These are phyloP conservation scores for Xerocomellus amylosporus DNA, from an alignment of 768 basidiomycete genomes.

Conservation along the genomic window DNA sequence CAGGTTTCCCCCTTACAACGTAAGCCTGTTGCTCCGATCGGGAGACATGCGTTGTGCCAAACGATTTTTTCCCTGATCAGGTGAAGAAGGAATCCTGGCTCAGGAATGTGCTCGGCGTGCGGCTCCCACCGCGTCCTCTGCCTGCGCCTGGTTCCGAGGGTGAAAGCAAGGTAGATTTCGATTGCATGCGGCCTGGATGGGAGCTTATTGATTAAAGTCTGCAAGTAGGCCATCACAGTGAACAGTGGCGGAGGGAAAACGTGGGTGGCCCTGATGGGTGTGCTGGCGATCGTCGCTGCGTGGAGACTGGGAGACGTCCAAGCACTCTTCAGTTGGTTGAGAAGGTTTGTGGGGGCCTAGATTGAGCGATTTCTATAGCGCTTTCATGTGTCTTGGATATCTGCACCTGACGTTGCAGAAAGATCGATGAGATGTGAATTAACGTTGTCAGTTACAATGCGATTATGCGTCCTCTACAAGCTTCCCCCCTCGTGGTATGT, in stretches of 20 bases:
- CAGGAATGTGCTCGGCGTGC: slow-evolving; percentile 7
- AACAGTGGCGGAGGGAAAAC: neutral
- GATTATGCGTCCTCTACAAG: neutral
- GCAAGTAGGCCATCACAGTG: neutral
- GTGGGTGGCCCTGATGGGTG: slow-evolving; percentile 8
- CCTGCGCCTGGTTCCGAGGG: slow-evolving; percentile 9
- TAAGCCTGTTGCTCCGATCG: slow-evolving; percentile 1
- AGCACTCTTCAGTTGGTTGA: slow-evolving; percentile 4
- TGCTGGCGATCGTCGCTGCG: slow-evolving; percentile 5
- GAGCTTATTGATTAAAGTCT: slow-evolving; percentile 16
- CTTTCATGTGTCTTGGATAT: neutral
- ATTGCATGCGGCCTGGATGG: neutral
- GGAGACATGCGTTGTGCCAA: neutral
- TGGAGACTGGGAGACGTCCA: neutral
- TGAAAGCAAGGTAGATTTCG: slow-evolving; percentile 9
- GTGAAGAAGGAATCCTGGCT: slow-evolving; percentile 27
- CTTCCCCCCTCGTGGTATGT: neutral
- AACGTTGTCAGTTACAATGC: neutral
- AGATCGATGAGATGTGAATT: neutral
- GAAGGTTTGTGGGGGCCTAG: slow-evolving; percentile 17
- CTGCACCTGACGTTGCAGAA: neutral
- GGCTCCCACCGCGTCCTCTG: slow-evolving; percentile 23
- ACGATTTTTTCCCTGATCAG: slow-evolving; percentile 5
- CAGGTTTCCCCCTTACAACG: slow-evolving; percentile 31
- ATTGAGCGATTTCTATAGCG: too few species aligned